phyloP scores from a whole-genome alignment of 768 basidiomycete genomes.

The Crepidotus variabilis region DNA sequence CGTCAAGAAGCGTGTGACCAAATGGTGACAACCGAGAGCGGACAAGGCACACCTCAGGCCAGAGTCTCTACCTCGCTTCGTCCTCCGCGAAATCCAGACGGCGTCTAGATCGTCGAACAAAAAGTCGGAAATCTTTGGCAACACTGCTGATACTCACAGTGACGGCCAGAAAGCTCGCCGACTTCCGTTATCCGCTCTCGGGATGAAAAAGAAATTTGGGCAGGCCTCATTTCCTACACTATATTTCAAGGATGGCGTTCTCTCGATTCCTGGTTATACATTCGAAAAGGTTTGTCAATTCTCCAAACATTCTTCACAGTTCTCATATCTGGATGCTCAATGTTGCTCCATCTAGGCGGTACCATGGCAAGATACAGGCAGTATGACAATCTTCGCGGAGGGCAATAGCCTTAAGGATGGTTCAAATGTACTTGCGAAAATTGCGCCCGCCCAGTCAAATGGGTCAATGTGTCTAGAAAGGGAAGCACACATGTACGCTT shows the following conservation, averaged over 20 bases:
- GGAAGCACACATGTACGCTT: conserved; percentile 66
- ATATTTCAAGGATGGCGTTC: conserved; percentile 53
- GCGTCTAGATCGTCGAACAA: neutral
- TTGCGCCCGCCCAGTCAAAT: conserved; percentile 69
- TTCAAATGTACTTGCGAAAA: conserved; percentile 66
- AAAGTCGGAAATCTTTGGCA: neutral
- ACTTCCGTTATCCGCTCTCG: neutral
- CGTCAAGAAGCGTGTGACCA: no score
- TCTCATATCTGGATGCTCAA: conserved; percentile 2
- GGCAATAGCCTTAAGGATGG: conserved; percentile 69
- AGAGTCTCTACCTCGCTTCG: neutral
- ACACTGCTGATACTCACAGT: neutral
- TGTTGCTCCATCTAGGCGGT: conserved; percentile 38
- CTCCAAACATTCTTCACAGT: neutral
- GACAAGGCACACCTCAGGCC: no score
- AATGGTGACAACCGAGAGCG: no score
- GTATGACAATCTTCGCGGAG: conserved; percentile 65
- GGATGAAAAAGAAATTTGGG: conserved; percentile 54
- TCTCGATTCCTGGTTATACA: conserved; percentile 69
- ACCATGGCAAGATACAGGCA: conserved; percentile 72
- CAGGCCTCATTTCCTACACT: conserved; percentile 56
- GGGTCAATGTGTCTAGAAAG: conserved; percentile 70
- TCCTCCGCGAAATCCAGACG: neutral
- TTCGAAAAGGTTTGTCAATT: conserved; percentile 54
- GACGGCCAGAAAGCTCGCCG: neutral